These are phyloP conservation scores for Arxiozyma heterogenica DNA, from an alignment of 1,139 yeast genomes.

Conservation along the genomic window DNA sequence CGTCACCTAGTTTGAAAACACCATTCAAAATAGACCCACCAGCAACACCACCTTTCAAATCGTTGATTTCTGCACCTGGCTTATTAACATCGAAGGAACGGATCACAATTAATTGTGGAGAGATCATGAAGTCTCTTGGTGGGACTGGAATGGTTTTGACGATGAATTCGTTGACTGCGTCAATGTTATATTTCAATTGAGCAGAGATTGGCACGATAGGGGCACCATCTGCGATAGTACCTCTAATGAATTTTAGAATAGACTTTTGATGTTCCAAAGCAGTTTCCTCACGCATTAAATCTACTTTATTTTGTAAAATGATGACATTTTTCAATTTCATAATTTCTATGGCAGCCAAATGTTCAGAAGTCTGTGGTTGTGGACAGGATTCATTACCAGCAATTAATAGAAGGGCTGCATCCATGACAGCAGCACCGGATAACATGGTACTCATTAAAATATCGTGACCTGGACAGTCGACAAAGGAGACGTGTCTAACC, in stretches of 20 bases:
- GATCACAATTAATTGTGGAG: conserved; percentile 92
- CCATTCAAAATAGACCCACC: conserved; percentile 98
- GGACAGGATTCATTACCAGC: conserved; percentile 99
- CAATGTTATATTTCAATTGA: conserved; percentile 95
- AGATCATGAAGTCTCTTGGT: conserved; percentile 83
- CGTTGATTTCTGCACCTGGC: conserved; percentile 97
- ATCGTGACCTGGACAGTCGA: conserved; percentile 99
- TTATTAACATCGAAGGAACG: conserved; percentile 98
- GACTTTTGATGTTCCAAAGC: conserved; percentile 94
- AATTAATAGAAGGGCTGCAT: conserved; percentile 89
- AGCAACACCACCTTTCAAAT: conserved; percentile 98
- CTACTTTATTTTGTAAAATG: conserved; percentile 95
- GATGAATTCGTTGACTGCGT: conserved; percentile 94
- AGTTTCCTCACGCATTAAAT: conserved; percentile 94
- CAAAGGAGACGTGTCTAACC: conserved; percentile 94
- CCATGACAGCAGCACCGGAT: conserved; percentile 99
- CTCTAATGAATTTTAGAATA: conserved; percentile 83
- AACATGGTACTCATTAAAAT: conserved; percentile 99
- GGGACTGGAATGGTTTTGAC: conserved; percentile 96
- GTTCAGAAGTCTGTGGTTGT: conserved; percentile 99
- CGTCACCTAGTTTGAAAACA: conserved; percentile 94
- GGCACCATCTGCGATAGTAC: conserved; percentile 98
- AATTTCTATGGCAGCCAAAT: conserved; percentile 97
- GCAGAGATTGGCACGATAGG: conserved; percentile 99
- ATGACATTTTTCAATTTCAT: conserved; percentile 97